Conservation (phyloP, 164 flowering plant species). For the Aristolochia contorta region DNA sequence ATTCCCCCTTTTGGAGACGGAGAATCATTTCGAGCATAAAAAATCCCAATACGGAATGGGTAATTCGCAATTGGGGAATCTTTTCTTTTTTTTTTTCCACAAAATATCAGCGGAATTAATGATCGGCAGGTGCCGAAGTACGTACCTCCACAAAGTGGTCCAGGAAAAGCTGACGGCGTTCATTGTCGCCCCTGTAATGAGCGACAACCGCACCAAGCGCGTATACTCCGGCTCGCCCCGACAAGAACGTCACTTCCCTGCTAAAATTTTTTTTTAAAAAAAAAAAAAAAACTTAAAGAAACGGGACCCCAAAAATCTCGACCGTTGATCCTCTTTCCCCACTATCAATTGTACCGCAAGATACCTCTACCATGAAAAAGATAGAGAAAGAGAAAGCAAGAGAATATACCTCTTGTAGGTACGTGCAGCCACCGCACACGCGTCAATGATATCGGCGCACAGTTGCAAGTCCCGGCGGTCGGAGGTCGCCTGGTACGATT, state of each 20-base stretch:
- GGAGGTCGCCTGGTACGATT: slow-evolving; percentile 53
- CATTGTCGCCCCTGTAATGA: slow-evolving; percentile 38
- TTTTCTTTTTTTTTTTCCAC: too few relatives aligned
- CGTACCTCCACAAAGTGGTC: slow-evolving; percentile 61
- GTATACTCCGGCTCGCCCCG: slow-evolving; percentile 71
- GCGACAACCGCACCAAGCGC: slow-evolving; percentile 73
- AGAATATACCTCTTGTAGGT: slow-evolving; percentile 30
- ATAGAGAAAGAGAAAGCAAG: background rate
- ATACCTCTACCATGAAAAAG: too few relatives aligned
- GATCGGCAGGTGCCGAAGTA: too few relatives aligned
- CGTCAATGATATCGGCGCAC: slow-evolving; percentile 48
- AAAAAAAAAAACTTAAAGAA: too few relatives aligned
- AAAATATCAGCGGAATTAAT: background rate
- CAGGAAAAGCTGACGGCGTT: slow-evolving; percentile 33
- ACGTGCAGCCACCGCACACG: slow-evolving; percentile 39
- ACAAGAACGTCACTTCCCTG: slow-evolving; percentile 73
- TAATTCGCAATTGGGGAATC: too few relatives aligned
- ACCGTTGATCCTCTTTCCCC: too few relatives aligned
- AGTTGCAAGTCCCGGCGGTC: slow-evolving; percentile 38
- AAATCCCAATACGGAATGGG: too few relatives aligned
- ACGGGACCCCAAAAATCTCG: too few relatives aligned
- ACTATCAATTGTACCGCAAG: too few relatives aligned
- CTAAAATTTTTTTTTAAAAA: too few relatives aligned
- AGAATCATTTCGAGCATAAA: too few relatives aligned
- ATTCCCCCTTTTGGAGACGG: too few relatives aligned